Evolutionary conservation across 1,284 basidiomycete genomes (phyloP).

Genomic region (Marasmius oreades): DNA sequence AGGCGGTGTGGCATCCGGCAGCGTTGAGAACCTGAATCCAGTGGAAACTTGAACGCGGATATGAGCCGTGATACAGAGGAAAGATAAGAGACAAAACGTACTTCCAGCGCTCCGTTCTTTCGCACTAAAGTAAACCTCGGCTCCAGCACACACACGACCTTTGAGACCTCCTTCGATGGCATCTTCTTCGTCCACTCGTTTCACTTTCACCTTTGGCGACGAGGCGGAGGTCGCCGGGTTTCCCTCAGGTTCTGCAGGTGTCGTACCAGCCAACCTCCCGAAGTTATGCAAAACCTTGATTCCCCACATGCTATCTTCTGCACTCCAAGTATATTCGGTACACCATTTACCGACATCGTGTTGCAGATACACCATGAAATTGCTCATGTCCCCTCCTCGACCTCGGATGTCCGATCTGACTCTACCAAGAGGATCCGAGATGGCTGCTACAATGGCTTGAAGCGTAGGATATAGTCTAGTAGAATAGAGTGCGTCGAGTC

Average conservation of each 20-base stretch:
- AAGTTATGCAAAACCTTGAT: constrained; percentile 92
- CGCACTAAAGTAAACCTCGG: constrained; percentile 91
- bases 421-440: constrained; percentile 66
- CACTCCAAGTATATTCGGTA: constrained; percentile 93
- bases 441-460: constrained; percentile 67
- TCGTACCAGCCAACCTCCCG: constrained; percentile 50
- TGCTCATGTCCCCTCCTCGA: constrained; percentile 51
- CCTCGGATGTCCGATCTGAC: constrained; percentile 38
- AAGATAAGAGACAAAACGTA: constrained; percentile 34
- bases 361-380: constrained; percentile 86
- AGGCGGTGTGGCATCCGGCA: constrained; percentile 73
- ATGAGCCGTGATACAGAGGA: constrained; percentile 1
- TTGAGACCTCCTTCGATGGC: constrained; percentile 86
- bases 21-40: constrained; percentile 87
- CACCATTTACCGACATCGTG: constrained; percentile 93
- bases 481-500: constrained; percentile 88
- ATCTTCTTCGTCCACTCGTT: constrained; percentile 86
- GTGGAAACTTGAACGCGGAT: constrained; percentile 69
- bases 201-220: constrained; percentile 33
- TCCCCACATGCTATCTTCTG: constrained; percentile 92
- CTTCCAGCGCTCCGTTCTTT: constrained; percentile 92
- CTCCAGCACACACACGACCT: constrained; percentile 88
- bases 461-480: constrained; percentile 74
- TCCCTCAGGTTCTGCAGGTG: constrained; percentile 27
- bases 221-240: constrained; percentile 12